Conservation (phyloP, 495 filamentous ascomycete genomes). For the Alectoria sarmentosa region DNA sequence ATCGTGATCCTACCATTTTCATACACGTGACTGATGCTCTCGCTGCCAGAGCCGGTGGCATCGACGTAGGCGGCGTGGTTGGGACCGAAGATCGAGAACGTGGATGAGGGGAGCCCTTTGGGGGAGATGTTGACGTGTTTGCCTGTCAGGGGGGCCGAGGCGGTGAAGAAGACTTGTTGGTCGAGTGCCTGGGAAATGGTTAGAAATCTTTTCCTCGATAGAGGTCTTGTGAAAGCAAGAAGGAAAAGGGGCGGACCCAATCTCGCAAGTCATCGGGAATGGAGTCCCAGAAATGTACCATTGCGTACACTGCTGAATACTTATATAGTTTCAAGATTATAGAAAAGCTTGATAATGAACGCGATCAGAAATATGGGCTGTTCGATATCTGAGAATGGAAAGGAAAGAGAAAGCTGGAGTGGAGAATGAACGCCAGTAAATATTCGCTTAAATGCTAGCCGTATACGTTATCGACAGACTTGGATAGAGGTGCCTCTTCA, state of each 20-base stretch:
- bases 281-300: conserved; percentile 56
- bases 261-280: conserved; percentile 47
- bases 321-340: no score
- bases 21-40: conserved; percentile 66
- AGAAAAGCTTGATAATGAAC: no score
- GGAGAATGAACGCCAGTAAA: no score
- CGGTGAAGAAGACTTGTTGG: conserved; percentile 63
- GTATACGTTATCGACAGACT: no score
- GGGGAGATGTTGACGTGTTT: conserved; percentile 63
- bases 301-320: no score
- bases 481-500: no score
- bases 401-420: no score
- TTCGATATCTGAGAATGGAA: no score
- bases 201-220: no score
- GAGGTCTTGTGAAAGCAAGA: no score
- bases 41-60: conserved; percentile 57
- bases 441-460: no score
- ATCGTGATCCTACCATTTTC: conserved; percentile 69
- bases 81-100: conserved; percentile 52
- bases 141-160: conserved; percentile 55
- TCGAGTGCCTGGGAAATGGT: conserved; percentile 33
- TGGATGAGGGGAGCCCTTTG: conserved; percentile 50
- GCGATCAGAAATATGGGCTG: no score
- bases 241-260: conserved; percentile 36
- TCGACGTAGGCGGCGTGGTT: conserved; percentile 65